phyloP scores from a whole-genome alignment of 148 eudicot genomes.

The Nyssa sinensis region DNA sequence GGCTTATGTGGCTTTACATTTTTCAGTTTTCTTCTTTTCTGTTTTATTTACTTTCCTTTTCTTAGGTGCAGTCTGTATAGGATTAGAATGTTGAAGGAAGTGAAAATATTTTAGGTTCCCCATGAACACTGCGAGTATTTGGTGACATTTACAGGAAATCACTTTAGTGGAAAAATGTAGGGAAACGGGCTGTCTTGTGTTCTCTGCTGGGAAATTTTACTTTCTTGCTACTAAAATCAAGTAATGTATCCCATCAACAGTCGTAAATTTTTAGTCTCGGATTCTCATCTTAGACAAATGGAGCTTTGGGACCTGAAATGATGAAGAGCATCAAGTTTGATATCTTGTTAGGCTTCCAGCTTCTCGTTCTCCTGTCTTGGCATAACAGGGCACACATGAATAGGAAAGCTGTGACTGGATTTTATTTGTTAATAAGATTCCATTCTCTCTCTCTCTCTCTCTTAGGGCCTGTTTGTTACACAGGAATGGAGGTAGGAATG shows the following conservation, averaged over 20 bases:
- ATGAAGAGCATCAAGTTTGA: neutral
- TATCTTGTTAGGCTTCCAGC: neutral
- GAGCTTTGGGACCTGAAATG: neutral
- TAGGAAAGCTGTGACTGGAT: neutral
- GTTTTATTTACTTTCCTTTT: no score
- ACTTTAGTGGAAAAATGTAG: no score
- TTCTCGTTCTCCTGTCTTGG: neutral
- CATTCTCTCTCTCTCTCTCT: neutral
- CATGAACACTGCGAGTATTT: neutral
- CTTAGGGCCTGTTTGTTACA: no score
- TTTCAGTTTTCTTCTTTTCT: neutral
- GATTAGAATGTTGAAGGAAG: neutral
- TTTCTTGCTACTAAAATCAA: no score
- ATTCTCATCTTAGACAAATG: neutral
- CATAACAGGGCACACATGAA: no score
- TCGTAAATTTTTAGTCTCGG: no score
- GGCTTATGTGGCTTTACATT: neutral
- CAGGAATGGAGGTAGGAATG: no score
- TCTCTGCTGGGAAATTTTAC: neutral
- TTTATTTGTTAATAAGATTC: neutral
- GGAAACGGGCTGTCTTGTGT: neutral
- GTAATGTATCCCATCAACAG: neutral
- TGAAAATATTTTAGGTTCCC: neutral
- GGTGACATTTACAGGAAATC: neutral
- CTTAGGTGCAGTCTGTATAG: neutral